Evolutionary conservation across 768 basidiomycete genomes (phyloP), one percentile per base, ranked within the genome.

Genomic region (Neoboletus magnificus): DNA sequence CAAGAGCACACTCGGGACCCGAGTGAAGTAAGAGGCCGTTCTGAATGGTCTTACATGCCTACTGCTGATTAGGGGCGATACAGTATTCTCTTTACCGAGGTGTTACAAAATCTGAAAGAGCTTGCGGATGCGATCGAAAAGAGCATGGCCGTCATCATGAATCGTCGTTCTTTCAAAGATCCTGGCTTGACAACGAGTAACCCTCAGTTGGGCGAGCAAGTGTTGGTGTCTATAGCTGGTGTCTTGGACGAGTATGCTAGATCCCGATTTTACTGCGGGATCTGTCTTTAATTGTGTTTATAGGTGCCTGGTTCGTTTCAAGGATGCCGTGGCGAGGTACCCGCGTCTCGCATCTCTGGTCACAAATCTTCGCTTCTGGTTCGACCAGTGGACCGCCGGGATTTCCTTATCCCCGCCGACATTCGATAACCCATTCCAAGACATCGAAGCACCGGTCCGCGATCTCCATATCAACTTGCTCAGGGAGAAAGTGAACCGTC

Each of bases 231-330:
- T 0, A 69, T 86, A 2, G 65, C 76, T 4, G 75, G 70, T 4
- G 68, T 84, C 12, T 69, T 85, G 45, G 75, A 77, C 37, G 81
- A 85, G 85, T 86, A 60, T 9, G 79, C n/a, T 11, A 1, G 20
- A 27, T 16, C 3, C 45, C 25, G 2, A 29, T 63, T 18, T 48
- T 64, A 1, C 48, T 56, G 10, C 52, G 65, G 63, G 69, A 50
- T n/a, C 63, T 46, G 18, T 50, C 25, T 25, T 55, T 16, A 65
- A 5, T 37, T 13, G 13, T 13, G n/a, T 29, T 32, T 25, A 1
- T 32, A 86, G 85, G 58, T 82, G 74, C 48, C 61, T 86, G 8
- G 75, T 74, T 5, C 82, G 84, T 3, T 86, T 85, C 71, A 84
- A 85, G 66, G 78, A 81, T 42, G 77, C 79, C 0, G 68, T 80